Base-by-base conservation (phyloP, 2,329 filamentous ascomycete genomes). In the Aspergillus pseudotamarii region DNA sequence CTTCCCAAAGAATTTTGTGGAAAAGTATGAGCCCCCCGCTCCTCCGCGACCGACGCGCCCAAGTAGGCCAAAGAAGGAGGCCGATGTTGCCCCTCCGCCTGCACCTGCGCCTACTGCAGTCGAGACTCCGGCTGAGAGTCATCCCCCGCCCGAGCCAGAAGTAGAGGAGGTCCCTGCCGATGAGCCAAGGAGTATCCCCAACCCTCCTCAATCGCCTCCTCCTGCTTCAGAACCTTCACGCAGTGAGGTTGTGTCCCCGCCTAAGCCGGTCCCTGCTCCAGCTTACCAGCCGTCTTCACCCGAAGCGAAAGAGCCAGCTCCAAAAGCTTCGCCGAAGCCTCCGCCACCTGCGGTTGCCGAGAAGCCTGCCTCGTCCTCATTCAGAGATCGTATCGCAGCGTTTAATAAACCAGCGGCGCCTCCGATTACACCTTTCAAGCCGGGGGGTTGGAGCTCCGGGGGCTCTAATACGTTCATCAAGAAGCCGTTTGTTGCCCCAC, bases 1-100 rank as follows among this genome's bases (percentile, higher is more conserved):
- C 72, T 98, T 97, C 78, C 94, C 93, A 58, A 90, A 91, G 76
- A 99, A 98, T 81, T 99, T 99, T 76, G 95, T 99, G 74, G 95
- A 99, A 80, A 93, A 90, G 80, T 96, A 93, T 79, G 94, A 98
- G 78, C 95, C 95, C 43, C 91, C 89, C 61, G 91, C 94, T 67
- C 95, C 95, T 64, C 93, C 94, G 64, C 89, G 95, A 63, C 95
- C 95, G 62, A 86, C 87, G 66, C 89, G 95, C 72, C 83, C 87
- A 19, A 81, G 78, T 62, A 89, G 92, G 69, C 80, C 86, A 58
- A 94, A 90, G 82, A 91, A 88, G 75, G 88, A 90, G 43, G 72
- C 81, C 61, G 80, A 78, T 61, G 68, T 75, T 45, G 71, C 74
- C 63, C 72, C 80, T 62, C 73, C 76, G 56, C 62, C 68, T 26